Evolutionary conservation across 805 yeast species (phyloP).

Genomic region (Citeromyces matritensis): DNA sequence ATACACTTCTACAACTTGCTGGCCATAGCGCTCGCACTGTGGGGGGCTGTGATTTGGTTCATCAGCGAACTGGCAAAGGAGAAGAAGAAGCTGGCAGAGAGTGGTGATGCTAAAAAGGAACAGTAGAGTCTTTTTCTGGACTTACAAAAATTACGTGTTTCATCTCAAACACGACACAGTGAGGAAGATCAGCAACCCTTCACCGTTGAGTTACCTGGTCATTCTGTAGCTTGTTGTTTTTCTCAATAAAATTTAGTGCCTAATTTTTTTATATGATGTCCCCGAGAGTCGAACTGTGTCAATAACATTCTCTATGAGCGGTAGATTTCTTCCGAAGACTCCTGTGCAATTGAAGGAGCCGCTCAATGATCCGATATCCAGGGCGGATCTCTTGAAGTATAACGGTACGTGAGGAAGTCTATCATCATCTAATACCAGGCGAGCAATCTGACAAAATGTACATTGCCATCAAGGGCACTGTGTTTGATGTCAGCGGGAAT

Average conservation of each 20-base stretch:
- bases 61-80: slow-evolving; percentile 44
- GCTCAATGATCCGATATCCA: slow-evolving; percentile 23
- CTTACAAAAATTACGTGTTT: neutral
- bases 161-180: neutral
- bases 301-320: slow-evolving; percentile 5
- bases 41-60: slow-evolving; percentile 84
- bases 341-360: slow-evolving; percentile 40
- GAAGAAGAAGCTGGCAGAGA: slow-evolving; percentile 20
- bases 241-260: too few species aligned
- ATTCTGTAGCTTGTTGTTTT: too few species aligned
- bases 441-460: slow-evolving; percentile 31
- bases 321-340: slow-evolving; percentile 36
- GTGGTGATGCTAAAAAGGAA: neutral
- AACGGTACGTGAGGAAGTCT: slow-evolving; percentile 20
- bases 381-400: slow-evolving; percentile 23
- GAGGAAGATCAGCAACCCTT: too few species aligned
- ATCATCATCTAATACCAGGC: slow-evolving; percentile 13
- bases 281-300: neutral
- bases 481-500: slow-evolving; percentile 67
- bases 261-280: neutral
- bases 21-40: slow-evolving; percentile 31
- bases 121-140: neutral
- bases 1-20: slow-evolving; percentile 50
- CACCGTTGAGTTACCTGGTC: too few species aligned
- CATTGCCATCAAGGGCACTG: slow-evolving; percentile 61